These are phyloP conservation scores for Incumbomyces lentus DNA, from an alignment of 2,329 filamentous ascomycete species.

Conservation along the genomic window DNA sequence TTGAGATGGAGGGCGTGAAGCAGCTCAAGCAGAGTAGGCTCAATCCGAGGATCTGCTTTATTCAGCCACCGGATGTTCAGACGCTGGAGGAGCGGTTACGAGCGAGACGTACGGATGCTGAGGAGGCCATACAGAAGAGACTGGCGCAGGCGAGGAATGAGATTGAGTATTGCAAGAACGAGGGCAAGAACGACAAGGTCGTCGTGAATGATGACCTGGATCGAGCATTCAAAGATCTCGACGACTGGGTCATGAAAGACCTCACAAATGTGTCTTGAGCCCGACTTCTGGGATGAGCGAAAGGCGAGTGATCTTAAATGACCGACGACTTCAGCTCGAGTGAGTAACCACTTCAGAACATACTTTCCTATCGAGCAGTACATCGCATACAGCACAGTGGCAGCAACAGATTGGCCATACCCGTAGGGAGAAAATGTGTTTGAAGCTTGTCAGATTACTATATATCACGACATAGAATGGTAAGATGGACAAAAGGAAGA, in stretches of 20 bases:
- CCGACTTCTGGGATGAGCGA: too few relatives aligned
- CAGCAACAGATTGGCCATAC: neutral
- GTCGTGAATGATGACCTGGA: slow-evolving; percentile 58
- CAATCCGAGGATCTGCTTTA: slow-evolving; percentile 71
- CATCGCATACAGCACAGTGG: neutral
- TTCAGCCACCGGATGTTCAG: slow-evolving; percentile 67
- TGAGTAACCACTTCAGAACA: too few relatives aligned
- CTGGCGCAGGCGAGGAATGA: slow-evolving; percentile 63
- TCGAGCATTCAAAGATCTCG: slow-evolving; percentile 45
- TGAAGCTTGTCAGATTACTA: slow-evolving; percentile 4
- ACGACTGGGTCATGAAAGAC: slow-evolving; percentile 38
- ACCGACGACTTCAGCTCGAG: too few relatives aligned
- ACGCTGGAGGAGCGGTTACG: slow-evolving; percentile 64
- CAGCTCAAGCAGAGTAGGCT: slow-evolving; percentile 72
- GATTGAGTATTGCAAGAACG: slow-evolving; percentile 59
- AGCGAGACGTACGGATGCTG: slow-evolving; percentile 66
- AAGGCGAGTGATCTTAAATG: neutral
- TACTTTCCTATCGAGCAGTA: too few relatives aligned
- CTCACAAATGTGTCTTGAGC: slow-evolving; percentile 5
- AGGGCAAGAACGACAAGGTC: slow-evolving; percentile 55
- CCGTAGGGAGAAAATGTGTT: neutral
- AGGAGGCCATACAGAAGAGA: slow-evolving; percentile 59
- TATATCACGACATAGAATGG: slow-evolving; percentile 6
- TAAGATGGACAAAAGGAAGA: slow-evolving; percentile 10
- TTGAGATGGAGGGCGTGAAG: slow-evolving; percentile 96